Base-by-base conservation (phyloP, 768 basidiomycete genomes). In the Trametes coccinea region DNA sequence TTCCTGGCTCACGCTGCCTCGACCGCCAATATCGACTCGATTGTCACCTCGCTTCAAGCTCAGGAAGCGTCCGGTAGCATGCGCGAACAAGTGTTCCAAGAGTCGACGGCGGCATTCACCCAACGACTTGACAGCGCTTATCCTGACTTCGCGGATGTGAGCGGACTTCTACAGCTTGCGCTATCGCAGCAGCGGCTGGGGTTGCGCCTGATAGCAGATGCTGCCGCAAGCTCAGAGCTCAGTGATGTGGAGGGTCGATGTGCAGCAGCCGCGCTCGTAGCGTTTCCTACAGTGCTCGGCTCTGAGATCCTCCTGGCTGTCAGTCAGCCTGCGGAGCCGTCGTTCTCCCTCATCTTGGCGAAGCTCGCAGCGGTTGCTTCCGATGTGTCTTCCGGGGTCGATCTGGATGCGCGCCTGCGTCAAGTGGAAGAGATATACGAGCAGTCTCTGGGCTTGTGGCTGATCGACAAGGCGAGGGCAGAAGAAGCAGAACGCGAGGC, bases 381-480 rank as follows among this genome's bases (percentile, higher is more conserved):
- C 33, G 79, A 85, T 51, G 72, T 65, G n/a, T 69, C 75, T n/a
- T 61, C 79, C 2, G 82, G 81, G n/a, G 68, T 79, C 31, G 73
- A 73, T 17, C 48, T 73, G 0, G 65, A 66, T 39, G 45, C 70
- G 5, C 67, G 71, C 33, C 62, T 84, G 11, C 57, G 65, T 11
- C 39, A 72, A 5, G 60, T 94, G 33, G 79, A 82, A 54, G 73
- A 67, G 5, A 72, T 79, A 10, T 94, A 91, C 67, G 87, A 90
- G 54, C 88, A 89, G 68, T 79, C 85, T 2, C 80, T 86, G 47
- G 80, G 85, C n/a, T 80, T 96, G 22, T 98, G 96, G 96, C 79
- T 85, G 45, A 85, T 88, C 45, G 91, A 97, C 66, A 84, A 85
- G 29, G 84, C 86, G 33, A 87, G 84, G 65, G 85, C 87, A 61